phyloP scores from a whole-genome alignment of 176 grass and related monocot species.

The Carex parvula region DNA sequence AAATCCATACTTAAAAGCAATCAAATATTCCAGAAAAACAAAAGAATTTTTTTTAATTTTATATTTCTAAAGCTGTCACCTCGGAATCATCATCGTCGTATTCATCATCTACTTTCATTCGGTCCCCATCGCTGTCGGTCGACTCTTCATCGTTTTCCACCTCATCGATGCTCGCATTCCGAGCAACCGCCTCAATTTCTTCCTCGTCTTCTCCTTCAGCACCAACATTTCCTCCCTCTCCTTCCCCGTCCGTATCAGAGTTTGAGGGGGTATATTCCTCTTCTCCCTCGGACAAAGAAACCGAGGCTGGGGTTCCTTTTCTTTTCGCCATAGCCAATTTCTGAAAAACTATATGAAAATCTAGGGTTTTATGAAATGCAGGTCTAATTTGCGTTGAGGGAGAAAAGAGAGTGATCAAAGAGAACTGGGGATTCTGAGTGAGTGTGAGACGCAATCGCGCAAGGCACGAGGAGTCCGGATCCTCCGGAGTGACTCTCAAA shows the following conservation, averaged over 20 bases:
- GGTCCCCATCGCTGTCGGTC: slow-evolving; percentile 3
- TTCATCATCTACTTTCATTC: slow-evolving; percentile 12
- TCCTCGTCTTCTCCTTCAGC: slow-evolving; percentile 28
- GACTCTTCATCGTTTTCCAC: slow-evolving; percentile 20
- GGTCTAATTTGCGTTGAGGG: background rate
- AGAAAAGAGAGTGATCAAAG: background rate
- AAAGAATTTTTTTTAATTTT: background rate
- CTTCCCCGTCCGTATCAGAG: slow-evolving; percentile 10
- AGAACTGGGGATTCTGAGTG: background rate
- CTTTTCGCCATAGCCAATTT: slow-evolving; percentile 19
- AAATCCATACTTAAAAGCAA: background rate
- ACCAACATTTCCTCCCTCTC: background rate
- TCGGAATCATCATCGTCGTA: slow-evolving; percentile 17
- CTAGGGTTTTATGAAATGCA: slow-evolving; percentile 21
- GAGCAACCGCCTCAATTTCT: slow-evolving; percentile 16
- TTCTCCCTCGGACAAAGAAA: slow-evolving; percentile 10
- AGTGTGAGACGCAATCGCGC: background rate
- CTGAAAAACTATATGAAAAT: background rate
- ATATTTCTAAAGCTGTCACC: slow-evolving; percentile 13
- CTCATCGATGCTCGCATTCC: slow-evolving; percentile 10
- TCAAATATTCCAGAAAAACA: background rate
- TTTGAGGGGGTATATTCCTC: slow-evolving; percentile 20
- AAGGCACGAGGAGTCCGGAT: background rate
- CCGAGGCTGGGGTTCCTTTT: slow-evolving; percentile 8
- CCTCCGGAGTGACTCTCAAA: too few relatives aligned